Conservation (phyloP, 768 basidiomycete genomes). For the Phylloporus arenicola region DNA sequence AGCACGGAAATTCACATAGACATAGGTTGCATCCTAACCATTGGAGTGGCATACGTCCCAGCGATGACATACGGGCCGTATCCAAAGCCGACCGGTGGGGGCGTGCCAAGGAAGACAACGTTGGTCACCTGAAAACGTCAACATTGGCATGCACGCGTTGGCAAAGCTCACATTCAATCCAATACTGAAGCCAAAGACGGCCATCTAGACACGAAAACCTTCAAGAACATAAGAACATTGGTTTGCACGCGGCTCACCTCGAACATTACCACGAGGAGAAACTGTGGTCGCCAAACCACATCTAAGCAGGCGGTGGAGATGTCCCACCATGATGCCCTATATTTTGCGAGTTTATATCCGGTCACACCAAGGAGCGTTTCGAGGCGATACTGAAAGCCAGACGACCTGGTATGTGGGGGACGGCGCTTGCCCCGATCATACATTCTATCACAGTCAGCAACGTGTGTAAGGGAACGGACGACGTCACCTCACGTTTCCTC, state of each 20-base stretch:
- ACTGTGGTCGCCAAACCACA: conserved; percentile 47
- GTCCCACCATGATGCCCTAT: conserved; percentile 38
- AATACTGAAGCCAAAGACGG: conserved; percentile 46
- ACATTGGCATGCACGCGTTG: background rate
- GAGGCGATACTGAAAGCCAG: conserved; percentile 36
- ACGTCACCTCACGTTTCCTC: conserved; percentile 43
- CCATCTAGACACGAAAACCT: conserved; percentile 22
- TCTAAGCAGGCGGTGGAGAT: conserved; percentile 30
- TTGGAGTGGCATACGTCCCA: conserved; percentile 41
- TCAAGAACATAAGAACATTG: background rate
- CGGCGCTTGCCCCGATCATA: conserved; percentile 42
- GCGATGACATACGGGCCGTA: conserved; percentile 37
- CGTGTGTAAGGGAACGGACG: background rate
- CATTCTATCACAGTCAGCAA: conserved; percentile 30
- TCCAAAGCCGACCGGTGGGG: conserved; percentile 44
- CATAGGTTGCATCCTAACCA: conserved; percentile 26
- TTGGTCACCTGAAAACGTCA: conserved; percentile 41
- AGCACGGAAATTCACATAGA: background rate
- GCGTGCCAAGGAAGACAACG: conserved; percentile 47
- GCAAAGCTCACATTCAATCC: conserved; percentile 36
- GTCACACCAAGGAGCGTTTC: conserved; percentile 48
- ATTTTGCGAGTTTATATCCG: conserved; percentile 40
- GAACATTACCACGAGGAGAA: conserved; percentile 36
- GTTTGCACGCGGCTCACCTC: conserved; percentile 25
- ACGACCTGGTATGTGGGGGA: conserved; percentile 21